Evolutionary conservation across 208 protist species (phyloP).

Genomic region (Wallacemonas sp.): DNA sequence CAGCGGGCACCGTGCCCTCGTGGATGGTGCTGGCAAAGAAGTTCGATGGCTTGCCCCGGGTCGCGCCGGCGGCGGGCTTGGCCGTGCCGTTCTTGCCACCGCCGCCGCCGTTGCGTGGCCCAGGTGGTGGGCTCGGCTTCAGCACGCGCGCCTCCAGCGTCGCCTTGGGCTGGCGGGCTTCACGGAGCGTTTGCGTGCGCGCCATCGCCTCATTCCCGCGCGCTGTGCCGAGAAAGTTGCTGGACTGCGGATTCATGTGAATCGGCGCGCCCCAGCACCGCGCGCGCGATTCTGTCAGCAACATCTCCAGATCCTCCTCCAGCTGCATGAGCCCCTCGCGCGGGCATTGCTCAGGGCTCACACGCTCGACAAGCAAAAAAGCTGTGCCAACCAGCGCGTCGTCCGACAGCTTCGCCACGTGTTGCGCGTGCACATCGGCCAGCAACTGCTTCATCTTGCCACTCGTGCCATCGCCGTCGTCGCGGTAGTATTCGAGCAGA

Average conservation of each 20-base stretch:
- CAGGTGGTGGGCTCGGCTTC: slow-evolving; percentile 17
- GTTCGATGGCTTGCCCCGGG: not conserved
- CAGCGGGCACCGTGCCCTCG: slow-evolving; percentile 8
- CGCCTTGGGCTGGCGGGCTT: not conserved
- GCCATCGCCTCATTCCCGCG: slow-evolving; percentile 7
- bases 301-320: slow-evolving; percentile 34
- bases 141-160: not conserved
- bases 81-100: not conserved
- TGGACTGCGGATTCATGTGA: slow-evolving; percentile 19
- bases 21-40: slow-evolving; percentile 18
- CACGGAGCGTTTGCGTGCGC: not conserved
- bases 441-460: slow-evolving; percentile 12
- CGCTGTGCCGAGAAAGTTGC: slow-evolving; percentile 21
- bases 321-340: slow-evolving; percentile 38
- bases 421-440: not conserved
- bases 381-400: slow-evolving; percentile 29
- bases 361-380: slow-evolving; percentile 43
- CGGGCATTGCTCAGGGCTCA: slow-evolving; percentile 29
- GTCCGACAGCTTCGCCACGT: slow-evolving; percentile 7
- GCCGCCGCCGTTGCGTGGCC: not conserved
- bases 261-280: slow-evolving; percentile 42
- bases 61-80: not conserved
- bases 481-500: slow-evolving; percentile 5
- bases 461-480: slow-evolving; percentile 11
- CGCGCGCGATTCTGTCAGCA: slow-evolving; percentile 21